Base-by-base conservation (phyloP, 2,329 filamentous ascomycete genomes). In the Fusarium fujikuroi region DNA sequence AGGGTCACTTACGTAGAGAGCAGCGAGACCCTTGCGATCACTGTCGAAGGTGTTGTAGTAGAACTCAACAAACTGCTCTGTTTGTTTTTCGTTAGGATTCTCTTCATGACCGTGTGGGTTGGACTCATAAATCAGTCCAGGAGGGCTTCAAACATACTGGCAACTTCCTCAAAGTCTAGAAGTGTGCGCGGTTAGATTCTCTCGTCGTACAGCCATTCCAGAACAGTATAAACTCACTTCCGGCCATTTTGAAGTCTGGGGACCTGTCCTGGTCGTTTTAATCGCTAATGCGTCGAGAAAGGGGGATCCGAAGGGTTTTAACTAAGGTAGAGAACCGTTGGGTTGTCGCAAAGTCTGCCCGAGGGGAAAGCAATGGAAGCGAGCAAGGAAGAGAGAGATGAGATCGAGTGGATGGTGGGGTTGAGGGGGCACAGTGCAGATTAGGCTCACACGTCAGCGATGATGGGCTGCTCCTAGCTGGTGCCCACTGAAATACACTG, bases 41-140 rank as follows among this genome's bases (percentile, higher is more conserved):
- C 80, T 73, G 82, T 97, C 95, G 84, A 98, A 97, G 68, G 91
- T 92, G 79, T 92, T 87, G 89, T 97, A 98, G 90, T 98, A 98
- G 87, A 92, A 95, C 69, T 91, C 81, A 76, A 95, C 92, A 84
- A 98, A 98, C 85, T 97, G 90, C 83, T 92, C 95, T 98, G 54
- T 75, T 66, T 28, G 43, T 15, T 28, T 25, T 19, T n/a, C 28
- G 66, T 74, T 30, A 74, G 61, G 30, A 25, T 19, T 28, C 30
- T 64, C n/a, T 16, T 19, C 11, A 28, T 6, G 15, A 21, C 7
- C 53, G 18, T 40, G 37, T 43, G 18, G n/a, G 18, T 25, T n/a
- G n/a, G 30, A 37, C 61, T 62, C 53, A 16, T 42, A 40, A 37
- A 12, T 49, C 32, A 59, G 63, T 63, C 44, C 63, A 62, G 54